Base-by-base conservation (phyloP, 805 yeast genomes). In the Candida chauliodis region DNA sequence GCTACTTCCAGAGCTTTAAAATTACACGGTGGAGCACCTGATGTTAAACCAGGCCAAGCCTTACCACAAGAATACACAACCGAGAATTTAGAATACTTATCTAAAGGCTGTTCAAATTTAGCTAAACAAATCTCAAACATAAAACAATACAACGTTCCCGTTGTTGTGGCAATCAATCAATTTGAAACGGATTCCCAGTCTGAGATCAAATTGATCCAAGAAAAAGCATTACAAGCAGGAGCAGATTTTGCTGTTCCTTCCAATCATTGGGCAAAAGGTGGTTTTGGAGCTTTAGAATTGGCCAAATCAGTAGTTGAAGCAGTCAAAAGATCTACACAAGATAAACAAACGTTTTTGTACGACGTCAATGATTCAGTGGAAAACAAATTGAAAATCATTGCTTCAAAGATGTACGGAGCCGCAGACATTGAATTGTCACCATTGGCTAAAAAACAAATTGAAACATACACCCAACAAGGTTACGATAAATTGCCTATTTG, bases 1-100 rank as follows among this genome's bases (percentile, higher is more conserved):
- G 96, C 97, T 26, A 91, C 98, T 23, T 93, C 91, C 3, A 76
- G 97, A 58, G 98, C 98, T n/a, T 78, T 91, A 63, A 91, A 91
- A 66, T 79, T 87, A 40, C 98, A 91, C 58, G 98, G 98, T 44
- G 98, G 97, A 47, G 98, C 95, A 35, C 90, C 97, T 13, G 95
- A 87, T 52, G 97, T 91, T 44, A 87, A 87, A 56, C 96, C 98
- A 13, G 98, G 97, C 43, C 84, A 79, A 50, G 75, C 88, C 27
- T 73, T 91, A 51, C 95, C 98, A 24, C 71, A 69, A 25, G 96
- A 77, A 53, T 91, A 91, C 67, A 66, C 77, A 30, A 73, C 78
- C 45, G 96, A 90, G 67, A 83, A 89, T 61, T 76, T 84, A 40
- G 95, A 83, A 25, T 73, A 81, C 56, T 77, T 91, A 49, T 71